Conservation (phyloP, 495 filamentous ascomycete genomes). For the Neurospora sp. region DNA sequence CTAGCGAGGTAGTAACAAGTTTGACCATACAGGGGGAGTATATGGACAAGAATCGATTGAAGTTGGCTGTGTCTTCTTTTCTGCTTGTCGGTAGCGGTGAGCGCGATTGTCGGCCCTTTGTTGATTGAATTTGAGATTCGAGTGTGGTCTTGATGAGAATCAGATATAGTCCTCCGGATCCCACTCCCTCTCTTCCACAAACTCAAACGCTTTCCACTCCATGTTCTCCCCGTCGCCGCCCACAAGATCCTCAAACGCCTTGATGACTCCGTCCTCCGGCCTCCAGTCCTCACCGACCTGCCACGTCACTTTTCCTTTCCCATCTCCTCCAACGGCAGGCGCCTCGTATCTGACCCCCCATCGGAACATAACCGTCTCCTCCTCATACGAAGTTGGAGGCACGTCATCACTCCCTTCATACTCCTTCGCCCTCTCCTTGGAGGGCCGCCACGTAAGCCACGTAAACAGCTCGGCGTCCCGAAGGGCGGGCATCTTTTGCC, state of each 20-base stretch:
- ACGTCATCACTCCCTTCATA: constrained; percentile 4
- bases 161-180: neutral
- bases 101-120: neutral
- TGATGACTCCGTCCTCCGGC: constrained; percentile 2
- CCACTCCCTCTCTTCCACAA: neutral
- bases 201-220: neutral
- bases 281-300: constrained; percentile 11
- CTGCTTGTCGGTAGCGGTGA: neutral
- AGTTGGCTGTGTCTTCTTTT: neutral
- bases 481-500: constrained; percentile 6
- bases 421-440: constrained; percentile 7
- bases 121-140: neutral
- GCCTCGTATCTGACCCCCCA: constrained; percentile 9
- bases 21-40: neutral
- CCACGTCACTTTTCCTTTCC: constrained; percentile 10
- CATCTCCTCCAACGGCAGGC: constrained; percentile 1
- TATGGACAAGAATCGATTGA: neutral
- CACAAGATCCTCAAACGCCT: constrained; percentile 7
- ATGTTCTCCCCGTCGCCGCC: constrained; percentile 4
- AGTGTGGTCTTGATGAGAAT: neutral
- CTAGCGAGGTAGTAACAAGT: no score
- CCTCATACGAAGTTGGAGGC: neutral
- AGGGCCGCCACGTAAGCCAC: constrained; percentile 16
- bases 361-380: constrained; percentile 3
- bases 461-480: constrained; percentile 17